phyloP scores from a whole-genome alignment of 345 rosid species.

The Populus tremula region DNA sequence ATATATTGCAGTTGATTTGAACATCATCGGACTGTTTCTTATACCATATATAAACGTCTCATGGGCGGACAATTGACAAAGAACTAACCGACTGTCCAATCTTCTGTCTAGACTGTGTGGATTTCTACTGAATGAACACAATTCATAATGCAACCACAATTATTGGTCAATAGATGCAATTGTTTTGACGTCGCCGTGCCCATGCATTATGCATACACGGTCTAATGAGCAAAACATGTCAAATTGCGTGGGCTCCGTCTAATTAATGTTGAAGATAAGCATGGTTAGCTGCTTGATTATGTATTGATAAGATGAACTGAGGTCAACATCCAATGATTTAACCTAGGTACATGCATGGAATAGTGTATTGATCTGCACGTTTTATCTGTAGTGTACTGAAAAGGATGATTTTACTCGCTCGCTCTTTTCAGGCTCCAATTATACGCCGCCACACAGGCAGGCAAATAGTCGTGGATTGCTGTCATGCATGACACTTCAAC shows the following conservation, averaged over 20 bases:
- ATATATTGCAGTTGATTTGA: too few species aligned
- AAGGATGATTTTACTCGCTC: too few species aligned
- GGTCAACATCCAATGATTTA: too few species aligned
- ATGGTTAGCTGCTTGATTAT: background rate
- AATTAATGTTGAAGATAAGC: constrained; percentile 3
- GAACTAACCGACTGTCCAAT: background rate
- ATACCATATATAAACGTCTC: too few species aligned
- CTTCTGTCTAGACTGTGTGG: background rate
- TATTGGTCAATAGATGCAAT: background rate
- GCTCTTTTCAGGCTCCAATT: too few species aligned
- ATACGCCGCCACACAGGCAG: too few species aligned
- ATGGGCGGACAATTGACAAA: too few species aligned
- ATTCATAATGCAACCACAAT: background rate
- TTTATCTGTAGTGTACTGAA: too few species aligned
- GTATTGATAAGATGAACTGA: background rate
- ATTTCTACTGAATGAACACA: background rate
- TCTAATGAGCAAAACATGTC: background rate
- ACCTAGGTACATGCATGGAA: too few species aligned
- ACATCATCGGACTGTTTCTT: too few species aligned
- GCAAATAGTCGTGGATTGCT: background rate
- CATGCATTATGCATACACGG: background rate
- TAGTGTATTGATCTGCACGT: too few species aligned
- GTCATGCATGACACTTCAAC: background rate
- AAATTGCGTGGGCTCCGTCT: background rate
- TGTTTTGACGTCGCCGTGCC: background rate